These are phyloP conservation scores for Diaporthe sp. DNA, from an alignment of 2,329 filamentous ascomycete species.

Conservation along the genomic window DNA sequence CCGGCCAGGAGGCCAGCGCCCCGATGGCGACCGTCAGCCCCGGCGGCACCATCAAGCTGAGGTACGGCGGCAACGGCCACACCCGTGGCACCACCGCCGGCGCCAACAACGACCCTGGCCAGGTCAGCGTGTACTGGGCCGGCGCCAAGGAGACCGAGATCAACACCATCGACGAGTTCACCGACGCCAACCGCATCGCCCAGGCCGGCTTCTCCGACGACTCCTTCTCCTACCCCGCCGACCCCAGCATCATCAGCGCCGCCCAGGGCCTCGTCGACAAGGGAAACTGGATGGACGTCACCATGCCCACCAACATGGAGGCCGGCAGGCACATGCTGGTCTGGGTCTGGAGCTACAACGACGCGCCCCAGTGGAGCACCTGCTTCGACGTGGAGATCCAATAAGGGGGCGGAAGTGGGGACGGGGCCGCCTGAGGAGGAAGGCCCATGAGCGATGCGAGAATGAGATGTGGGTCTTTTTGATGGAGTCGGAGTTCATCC, in stretches of 20 bases:
- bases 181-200: conserved; percentile 27
- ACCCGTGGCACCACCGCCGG: conserved; percentile 15
- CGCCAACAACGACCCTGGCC: conserved; percentile 17
- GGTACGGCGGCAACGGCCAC: conserved; percentile 27
- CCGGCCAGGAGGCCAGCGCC: conserved; percentile 18
- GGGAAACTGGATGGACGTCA: conserved; percentile 28
- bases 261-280: conserved; percentile 22
- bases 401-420: not conserved
- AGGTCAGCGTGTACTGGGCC: conserved; percentile 28
- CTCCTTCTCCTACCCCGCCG: conserved; percentile 25
- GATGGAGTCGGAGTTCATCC: conserved; percentile 24
- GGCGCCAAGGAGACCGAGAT: conserved; percentile 29
- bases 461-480: conserved; percentile 13
- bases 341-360: conserved; percentile 27
- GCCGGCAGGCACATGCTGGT: conserved; percentile 24
- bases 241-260: conserved; percentile 28
- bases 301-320: conserved; percentile 27
- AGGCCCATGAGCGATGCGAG: conserved; percentile 18
- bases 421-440: not conserved
- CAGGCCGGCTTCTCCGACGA: conserved; percentile 25
- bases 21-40: conserved; percentile 25
- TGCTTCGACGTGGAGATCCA: conserved; percentile 25
- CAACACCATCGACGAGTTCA: conserved; percentile 29
- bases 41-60: conserved; percentile 28
- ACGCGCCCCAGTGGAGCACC: conserved; percentile 23